phyloP scores from a whole-genome alignment of 192 early-diverging fungal genomes.

The Backusella luteola region DNA sequence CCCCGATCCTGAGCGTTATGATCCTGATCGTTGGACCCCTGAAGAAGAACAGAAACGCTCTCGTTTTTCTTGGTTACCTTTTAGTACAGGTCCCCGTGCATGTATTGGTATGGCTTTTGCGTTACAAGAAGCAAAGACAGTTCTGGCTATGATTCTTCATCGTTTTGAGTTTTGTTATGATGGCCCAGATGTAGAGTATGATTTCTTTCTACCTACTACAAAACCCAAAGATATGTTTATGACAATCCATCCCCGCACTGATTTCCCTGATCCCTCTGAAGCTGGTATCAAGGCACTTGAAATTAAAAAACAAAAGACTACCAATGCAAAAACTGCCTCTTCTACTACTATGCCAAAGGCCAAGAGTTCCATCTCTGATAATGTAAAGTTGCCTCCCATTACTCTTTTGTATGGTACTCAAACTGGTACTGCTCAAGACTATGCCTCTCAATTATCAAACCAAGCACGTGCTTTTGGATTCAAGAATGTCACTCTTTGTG shows the following conservation, averaged over 20 bases:
- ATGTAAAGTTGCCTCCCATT: constrained; percentile 35
- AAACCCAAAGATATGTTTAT: constrained; percentile 41
- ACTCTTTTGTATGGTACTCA: constrained; percentile 55
- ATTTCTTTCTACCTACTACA: constrained; percentile 26
- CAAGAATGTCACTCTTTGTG: constrained; percentile 15
- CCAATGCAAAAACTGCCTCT: not conserved
- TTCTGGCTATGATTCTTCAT: constrained; percentile 45
- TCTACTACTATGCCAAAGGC: not conserved
- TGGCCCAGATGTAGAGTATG: constrained; percentile 22
- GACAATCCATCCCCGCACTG: constrained; percentile 21
- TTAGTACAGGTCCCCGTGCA: constrained; percentile 30
- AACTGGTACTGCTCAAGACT: constrained; percentile 53
- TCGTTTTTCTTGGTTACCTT: constrained; percentile 34
- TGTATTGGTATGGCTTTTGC: constrained; percentile 50
- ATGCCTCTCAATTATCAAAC: constrained; percentile 41
- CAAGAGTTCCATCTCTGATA: not conserved
- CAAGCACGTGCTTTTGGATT: constrained; percentile 44
- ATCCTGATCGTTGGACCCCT: constrained; percentile 36
- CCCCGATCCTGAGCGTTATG: constrained; percentile 26
- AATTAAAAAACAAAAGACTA: not conserved
- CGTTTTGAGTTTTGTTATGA: constrained; percentile 39
- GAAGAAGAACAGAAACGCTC: constrained; percentile 28
- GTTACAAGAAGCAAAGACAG: constrained; percentile 52
- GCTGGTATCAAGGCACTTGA: not conserved
- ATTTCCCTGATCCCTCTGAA: constrained; percentile 15